Base-by-base conservation (phyloP, 345 rosid genomes). In the Euphorbia peplus region DNA sequence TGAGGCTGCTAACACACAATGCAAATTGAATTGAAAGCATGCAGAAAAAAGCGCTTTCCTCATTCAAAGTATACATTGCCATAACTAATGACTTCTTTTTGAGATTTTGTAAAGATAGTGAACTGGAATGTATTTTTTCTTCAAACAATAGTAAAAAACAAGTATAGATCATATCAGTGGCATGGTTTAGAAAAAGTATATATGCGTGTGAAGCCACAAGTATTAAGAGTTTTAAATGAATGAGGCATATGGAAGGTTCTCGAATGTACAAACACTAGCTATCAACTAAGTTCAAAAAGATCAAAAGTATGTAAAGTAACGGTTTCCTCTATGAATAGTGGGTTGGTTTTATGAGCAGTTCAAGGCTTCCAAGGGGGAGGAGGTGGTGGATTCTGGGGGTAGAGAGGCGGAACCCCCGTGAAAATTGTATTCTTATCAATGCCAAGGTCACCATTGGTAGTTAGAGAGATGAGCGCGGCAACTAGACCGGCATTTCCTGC, bases 311-410 rank as follows among this genome's bases (percentile, higher is more conserved):
- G 44, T 21, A 30, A n/a, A 16, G 10, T 29, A 30, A 60, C 16
- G 32, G 59, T 48, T 21, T 29, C 37, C 32, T 22, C n/a, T 2
- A 13, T 5, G 55, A 28, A 15, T 32, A 8, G 14, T 41, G 18
- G 37, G 60, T 8, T 0, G 21, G 57, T 21, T 67, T 42, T 4
- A 60, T 39, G 3, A 46, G 41, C 16, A 46, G 57, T 4, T 90
- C 70, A 91, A 67, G 98, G 98, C 65, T 24, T 88, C 98, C 98
- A 93, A 0, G 88, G 84, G 8, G 88, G 74, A 4, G 97, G 92
- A 5, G 95, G 89, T 1, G 96, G 97, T n/a, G 97, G 88, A 42
- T 25, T 50, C n/a, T 77, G 79, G 4, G 98, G 84, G 44, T 84
- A 90, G 55, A 88, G 88, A 4, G 98, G 98, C 28, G 93, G 93